Conservation (phyloP, 306 rosid genomes). For the Inga laurina region DNA sequence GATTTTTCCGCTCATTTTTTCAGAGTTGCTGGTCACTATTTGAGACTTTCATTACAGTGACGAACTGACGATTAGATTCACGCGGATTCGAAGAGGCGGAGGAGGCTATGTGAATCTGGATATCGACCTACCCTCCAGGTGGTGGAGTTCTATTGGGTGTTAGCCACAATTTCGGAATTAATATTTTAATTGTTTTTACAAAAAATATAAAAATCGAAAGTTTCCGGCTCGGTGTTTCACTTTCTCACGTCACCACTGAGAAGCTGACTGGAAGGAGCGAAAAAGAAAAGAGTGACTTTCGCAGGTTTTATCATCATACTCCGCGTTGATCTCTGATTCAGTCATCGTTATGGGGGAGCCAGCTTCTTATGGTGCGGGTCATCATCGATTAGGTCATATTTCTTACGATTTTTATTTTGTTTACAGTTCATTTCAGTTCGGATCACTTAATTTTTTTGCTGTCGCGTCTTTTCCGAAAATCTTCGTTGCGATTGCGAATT, state of each 20-base stretch:
- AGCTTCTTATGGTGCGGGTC: slow-evolving; percentile 61
- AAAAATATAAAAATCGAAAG: slow-evolving; percentile 25
- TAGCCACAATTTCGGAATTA: background rate
- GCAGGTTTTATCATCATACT: background rate
- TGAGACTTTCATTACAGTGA: background rate
- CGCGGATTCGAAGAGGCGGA: slow-evolving; percentile 7
- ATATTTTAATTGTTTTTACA: background rate
- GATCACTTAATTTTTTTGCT: background rate
- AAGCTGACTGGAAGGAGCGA: slow-evolving; percentile 9
- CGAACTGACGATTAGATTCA: background rate
- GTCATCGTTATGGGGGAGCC: slow-evolving; percentile 70
- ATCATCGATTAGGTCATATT: slow-evolving; percentile 82
- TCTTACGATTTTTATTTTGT: background rate
- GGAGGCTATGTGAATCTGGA: slow-evolving; percentile 1
- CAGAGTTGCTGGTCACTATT: background rate
- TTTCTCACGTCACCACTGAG: slow-evolving; percentile 38
- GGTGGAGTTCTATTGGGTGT: background rate
- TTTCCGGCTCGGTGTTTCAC: slow-evolving; percentile 31
- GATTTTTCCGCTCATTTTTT: background rate
- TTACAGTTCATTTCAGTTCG: background rate
- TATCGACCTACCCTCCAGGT: background rate
- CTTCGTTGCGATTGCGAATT: background rate
- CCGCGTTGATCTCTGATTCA: slow-evolving; percentile 47
- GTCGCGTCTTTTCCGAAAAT: background rate
- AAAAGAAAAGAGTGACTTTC: background rate